phyloP scores from a whole-genome alignment of 192 early-diverging fungal genomes.

The Phycomyces nitens region DNA sequence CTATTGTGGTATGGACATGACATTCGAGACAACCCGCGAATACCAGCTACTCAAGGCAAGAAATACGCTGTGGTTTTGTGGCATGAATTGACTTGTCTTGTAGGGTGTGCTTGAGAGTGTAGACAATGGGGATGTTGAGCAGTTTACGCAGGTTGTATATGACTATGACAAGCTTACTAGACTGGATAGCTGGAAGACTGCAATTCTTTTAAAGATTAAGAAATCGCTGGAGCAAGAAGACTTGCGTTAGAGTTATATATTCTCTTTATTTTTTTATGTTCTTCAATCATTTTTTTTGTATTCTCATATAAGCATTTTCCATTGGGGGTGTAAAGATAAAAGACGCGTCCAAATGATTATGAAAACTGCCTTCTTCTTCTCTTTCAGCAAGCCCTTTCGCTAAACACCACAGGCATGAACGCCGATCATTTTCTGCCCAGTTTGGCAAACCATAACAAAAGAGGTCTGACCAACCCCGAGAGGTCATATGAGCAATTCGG shows the following conservation, averaged over 20 bases:
- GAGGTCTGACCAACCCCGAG: no score
- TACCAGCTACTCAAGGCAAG: constrained; percentile 69
- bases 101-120: constrained; percentile 70
- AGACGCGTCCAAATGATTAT: no score
- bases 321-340: not conserved
- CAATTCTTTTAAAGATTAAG: constrained; percentile 84
- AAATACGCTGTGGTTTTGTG: no score
- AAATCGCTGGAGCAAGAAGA: constrained; percentile 58
- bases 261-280: not conserved
- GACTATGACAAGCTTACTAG: constrained; percentile 86
- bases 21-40: constrained; percentile 83
- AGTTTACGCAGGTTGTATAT: constrained; percentile 76
- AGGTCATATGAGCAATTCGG: no score
- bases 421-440: no score
- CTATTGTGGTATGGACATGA: constrained; percentile 86
- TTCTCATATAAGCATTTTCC: not conserved
- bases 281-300: not conserved
- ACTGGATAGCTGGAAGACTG: constrained; percentile 97
- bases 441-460: no score
- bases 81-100: no score
- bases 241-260: constrained; percentile 7
- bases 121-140: constrained; percentile 76
- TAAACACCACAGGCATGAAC: no score
- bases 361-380: no score
- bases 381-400: no score